Percentiles rank a stretch among this genome's conserved stretches.
These are phyloP conservation scores for Echium plantagineum DNA, from an alignment of 257 asterid species.

Conservation along the genomic window DNA sequence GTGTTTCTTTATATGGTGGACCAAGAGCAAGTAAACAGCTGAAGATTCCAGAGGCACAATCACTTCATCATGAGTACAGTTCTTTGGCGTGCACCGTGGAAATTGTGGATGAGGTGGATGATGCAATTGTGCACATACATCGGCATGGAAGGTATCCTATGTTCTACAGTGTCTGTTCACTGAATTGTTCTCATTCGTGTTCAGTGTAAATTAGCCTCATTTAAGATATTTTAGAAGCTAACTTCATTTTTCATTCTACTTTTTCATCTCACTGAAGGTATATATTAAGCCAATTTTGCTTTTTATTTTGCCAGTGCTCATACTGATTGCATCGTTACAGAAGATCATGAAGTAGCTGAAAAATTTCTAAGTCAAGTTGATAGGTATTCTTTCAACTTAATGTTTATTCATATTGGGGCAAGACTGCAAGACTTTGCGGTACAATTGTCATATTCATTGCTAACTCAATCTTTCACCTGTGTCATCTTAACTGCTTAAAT, in stretches of 20 bases:
- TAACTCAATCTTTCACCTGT: background rate
- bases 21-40: slow-evolving; percentile 62
- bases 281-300: background rate
- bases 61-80: slow-evolving; percentile 88
- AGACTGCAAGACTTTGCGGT: background rate
- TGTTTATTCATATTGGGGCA: background rate
- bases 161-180: background rate
- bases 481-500: background rate
- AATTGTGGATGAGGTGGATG: slow-evolving; percentile 80
- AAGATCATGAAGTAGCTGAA: slow-evolving; percentile 66
- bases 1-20: slow-evolving; percentile 80
- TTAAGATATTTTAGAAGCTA: too few species aligned
- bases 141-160: slow-evolving; percentile 70
- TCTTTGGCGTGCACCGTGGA: slow-evolving; percentile 90
- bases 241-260: too few species aligned
- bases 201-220: background rate
- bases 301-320: slow-evolving; percentile 57
- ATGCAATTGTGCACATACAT: slow-evolving; percentile 85
- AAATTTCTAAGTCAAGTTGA: slow-evolving; percentile 53
- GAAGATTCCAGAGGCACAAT: slow-evolving; percentile 60
- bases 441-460: background rate
- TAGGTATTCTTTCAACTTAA: slow-evolving; percentile 22
- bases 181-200: background rate
- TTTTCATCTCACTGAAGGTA: background rate
- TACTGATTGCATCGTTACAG: slow-evolving; percentile 87